Evolutionary conservation across 129 eudicot genomes (phyloP), one percentile per base, ranked within the genome.

Genomic region (Flaveria robusta): DNA sequence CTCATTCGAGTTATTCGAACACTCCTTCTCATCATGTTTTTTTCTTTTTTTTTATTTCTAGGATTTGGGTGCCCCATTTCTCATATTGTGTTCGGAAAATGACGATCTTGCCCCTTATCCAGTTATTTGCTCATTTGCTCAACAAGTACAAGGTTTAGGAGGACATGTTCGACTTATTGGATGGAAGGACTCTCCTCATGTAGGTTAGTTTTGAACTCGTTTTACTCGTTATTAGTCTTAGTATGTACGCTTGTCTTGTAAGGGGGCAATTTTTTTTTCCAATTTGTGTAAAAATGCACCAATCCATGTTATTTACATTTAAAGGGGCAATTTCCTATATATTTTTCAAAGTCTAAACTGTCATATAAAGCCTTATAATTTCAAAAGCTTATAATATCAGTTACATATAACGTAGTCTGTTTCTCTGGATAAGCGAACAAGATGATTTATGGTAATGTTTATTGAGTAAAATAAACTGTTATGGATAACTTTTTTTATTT

Each of bases 11-110:
- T 10, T 60, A 13, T 41, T 16, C 69, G 54, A 46, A 76, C 14
- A 49, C 10, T 34, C 16, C 1, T 50, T 5, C 50, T 66, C 43
- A 1, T 60, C 29, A 13, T 52, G 59, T 39, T 59, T 24, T n/a
- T n/a, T n/a, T n/a, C n/a, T n/a, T n/a, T n/a, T n/a, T n/a, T 26
- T 60, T 58, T 23, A 67, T 9, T 46, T 72, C 13, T 65, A 93
- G 98, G 84, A 66, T 79, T 81, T 93, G 77, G 91, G 88, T 39
- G 87, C 91, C 71, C 98, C 97, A 0, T 83, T 85, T 85, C 98
- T 93, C 49, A 83, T 93, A 85, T 76, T 93, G 37, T 88, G 90
- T 74, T 88, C 91, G 16, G 92, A 84, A 76, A 84, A 77, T 76
- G 96, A 92, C 72, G 89, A 88, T 77, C 81, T 84, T 81, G 93